phyloP scores from a whole-genome alignment of 202 grass and related monocot genomes.

The Dendrocalamus latiflorus region DNA sequence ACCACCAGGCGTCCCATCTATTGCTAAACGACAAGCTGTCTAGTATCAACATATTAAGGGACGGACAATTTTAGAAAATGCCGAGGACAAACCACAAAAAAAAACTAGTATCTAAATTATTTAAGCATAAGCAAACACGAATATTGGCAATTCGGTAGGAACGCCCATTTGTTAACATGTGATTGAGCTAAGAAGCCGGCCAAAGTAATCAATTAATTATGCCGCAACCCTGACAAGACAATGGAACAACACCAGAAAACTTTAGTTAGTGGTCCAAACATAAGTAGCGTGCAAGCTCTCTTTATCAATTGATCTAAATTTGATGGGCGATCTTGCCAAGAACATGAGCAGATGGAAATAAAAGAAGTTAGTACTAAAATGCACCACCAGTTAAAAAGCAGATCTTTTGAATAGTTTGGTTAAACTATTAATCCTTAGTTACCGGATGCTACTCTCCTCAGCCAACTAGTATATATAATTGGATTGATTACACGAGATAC shows the following conservation, averaged over 20 bases:
- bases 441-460: neutral
- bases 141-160: neutral
- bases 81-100: neutral
- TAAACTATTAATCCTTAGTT: neutral
- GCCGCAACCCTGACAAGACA: neutral
- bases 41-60: neutral
- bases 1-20: neutral
- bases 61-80: neutral
- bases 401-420: neutral
- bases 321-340: neutral
- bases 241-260: neutral
- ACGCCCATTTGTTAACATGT: neutral
- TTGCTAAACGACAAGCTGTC: neutral
- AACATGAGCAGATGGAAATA: neutral
- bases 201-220: slow-evolving; percentile 25
- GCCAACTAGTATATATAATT: neutral
- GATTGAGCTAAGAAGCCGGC: neutral
- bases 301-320: slow-evolving; percentile 14
- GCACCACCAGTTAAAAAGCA: neutral
- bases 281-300: neutral
- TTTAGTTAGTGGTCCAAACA: slow-evolving; percentile 9
- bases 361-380: neutral
- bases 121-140: neutral
- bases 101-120: neutral
- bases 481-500: neutral